Percentiles rank a stretch among this genome's conserved stretches.
Conservation (phyloP, 2,329 filamentous ascomycete species). For the Cladorrhinum sp. region DNA sequence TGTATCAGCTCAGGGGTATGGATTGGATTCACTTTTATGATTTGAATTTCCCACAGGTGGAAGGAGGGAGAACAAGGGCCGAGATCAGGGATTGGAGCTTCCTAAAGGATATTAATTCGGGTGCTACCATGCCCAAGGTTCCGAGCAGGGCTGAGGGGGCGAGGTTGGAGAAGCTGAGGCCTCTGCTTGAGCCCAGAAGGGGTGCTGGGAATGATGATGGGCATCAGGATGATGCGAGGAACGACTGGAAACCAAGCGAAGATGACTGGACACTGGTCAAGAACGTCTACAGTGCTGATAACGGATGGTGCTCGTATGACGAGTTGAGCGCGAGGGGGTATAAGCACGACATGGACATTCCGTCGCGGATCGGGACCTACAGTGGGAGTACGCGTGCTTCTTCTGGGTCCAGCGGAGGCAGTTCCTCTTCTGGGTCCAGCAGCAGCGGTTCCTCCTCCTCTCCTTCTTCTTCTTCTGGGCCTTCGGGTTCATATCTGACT, state of each 20-base stretch:
- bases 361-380: neutral
- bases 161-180: constrained; percentile 19
- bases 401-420: neutral
- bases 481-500: too few relatives aligned
- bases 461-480: too few relatives aligned
- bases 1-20: constrained; percentile 45
- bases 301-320: constrained; percentile 20
- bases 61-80: constrained; percentile 3
- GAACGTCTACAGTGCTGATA: constrained; percentile 8
- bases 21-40: constrained; percentile 42
- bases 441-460: neutral
- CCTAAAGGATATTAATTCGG: constrained; percentile 31
- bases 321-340: constrained; percentile 8
- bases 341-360: constrained; percentile 16
- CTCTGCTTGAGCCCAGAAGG: constrained; percentile 2
- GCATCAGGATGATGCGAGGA: neutral
- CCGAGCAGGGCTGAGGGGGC: neutral
- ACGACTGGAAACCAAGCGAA: constrained; percentile 8
- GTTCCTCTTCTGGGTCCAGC: neutral
- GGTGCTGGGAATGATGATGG: neutral
- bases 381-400: neutral
- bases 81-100: constrained; percentile 36
- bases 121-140: constrained; percentile 17
- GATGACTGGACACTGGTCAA: constrained; percentile 19
- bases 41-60: constrained; percentile 25